A percentile compares a stretch with the other conserved stretches of the same genome.
Conservation (phyloP, 2,329 filamentous ascomycete genomes). For the Fusarium sp. region DNA sequence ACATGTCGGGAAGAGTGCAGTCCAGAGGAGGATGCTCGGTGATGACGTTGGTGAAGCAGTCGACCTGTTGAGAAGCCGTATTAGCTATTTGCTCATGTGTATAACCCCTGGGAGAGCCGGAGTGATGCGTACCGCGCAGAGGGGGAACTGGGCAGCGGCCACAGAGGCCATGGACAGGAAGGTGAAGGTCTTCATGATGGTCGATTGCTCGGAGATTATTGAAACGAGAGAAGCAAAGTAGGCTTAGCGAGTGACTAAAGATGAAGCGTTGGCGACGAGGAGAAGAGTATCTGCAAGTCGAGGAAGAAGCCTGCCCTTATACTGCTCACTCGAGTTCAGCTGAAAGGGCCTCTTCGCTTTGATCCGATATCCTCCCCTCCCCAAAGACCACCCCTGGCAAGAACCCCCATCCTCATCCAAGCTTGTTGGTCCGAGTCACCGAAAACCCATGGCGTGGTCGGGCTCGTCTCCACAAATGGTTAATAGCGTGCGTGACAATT, state of each 20-base stretch:
- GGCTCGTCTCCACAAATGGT: background rate
- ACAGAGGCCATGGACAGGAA: constrained; percentile 6
- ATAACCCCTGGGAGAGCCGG: background rate
- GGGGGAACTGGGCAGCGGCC: constrained; percentile 6
- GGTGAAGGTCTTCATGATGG: constrained; percentile 11
- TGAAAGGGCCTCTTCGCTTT: background rate
- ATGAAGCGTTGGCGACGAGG: background rate
- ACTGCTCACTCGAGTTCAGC: background rate
- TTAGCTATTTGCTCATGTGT: background rate
- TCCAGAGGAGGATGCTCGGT: constrained; percentile 40
- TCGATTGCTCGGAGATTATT: background rate
- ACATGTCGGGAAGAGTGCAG: constrained; percentile 42
- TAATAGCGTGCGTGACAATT: background rate
- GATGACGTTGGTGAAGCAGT: constrained; percentile 38
- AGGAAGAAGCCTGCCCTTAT: background rate
- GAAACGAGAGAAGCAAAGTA: constrained; percentile 13
- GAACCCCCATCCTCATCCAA: background rate
- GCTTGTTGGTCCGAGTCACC: background rate
- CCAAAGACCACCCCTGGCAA: background rate
- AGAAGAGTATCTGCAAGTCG: background rate
- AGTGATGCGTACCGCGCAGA: background rate
- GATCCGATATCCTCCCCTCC: background rate
- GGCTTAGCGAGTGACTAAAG: constrained; percentile 7
- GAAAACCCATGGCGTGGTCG: background rate
- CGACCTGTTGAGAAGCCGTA: constrained; percentile 1